Base-by-base conservation (phyloP, 805 yeast species). In the Candida sithepensis region DNA sequence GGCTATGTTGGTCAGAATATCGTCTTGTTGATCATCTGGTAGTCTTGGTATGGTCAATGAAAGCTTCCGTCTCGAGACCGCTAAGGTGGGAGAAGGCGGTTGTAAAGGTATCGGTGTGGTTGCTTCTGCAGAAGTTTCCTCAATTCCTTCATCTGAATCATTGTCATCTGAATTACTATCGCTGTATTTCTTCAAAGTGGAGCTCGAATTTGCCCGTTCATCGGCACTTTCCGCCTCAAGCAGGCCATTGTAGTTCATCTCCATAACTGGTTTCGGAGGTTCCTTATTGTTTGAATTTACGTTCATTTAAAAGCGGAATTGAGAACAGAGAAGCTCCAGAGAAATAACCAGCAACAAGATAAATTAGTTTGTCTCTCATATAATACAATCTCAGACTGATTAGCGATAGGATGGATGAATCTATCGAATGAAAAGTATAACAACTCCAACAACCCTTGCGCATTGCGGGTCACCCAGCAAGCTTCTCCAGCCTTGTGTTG, bases 1-100 rank as follows among this genome's bases (percentile, higher is more conserved):
- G 9, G 56, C 55, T 2, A 52, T 30, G 22, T 54, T 52, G 9
- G 61, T 58, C 40, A 59, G 51, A 14, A 57, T 48, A 23, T 53
- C 59, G 20, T 46, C 51, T 16, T 46, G 41, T 39, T 57, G 59
- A 38, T 60, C 63, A 43, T 61, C 64, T 2, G 65, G 64, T 9
- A 61, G 42, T 39, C 58, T 47, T 3, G 65, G 64, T 24, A 54
- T 48, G 21, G 55, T 59, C 12, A 54, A 41, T 14, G 59, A 55
- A n/a, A 53, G 38, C 42, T 46, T 52, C 32, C 58, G 45, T 33
- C 47, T 46, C 9, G 47, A 26, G 19, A 6, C n/a, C 4, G 41
- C 41, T 3, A 23, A 39, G 7, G 20, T 12, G 14, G 41, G 28
- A n/a, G 41, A 23, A 19, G 28, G 28, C n/a, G 41, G 41, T 37